Evolutionary conservation across 2,329 filamentous ascomycete species (phyloP).

Genomic region (Fusarium napiforme): DNA sequence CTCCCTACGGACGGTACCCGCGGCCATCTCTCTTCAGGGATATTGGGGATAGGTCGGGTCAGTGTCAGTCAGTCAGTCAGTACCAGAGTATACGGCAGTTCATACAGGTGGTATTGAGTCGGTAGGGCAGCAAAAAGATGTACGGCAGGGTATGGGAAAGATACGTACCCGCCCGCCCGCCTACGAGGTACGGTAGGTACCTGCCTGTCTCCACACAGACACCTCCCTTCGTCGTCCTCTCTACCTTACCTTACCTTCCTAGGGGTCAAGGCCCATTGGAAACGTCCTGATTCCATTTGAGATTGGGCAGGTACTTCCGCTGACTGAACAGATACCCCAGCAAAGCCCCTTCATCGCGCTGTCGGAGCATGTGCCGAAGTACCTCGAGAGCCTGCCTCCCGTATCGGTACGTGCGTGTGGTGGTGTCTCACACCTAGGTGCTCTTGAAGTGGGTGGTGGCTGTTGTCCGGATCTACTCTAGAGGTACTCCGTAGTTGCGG

Average conservation of each 20-base stretch:
- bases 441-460: conserved; percentile 7
- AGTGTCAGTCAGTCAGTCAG: background rate
- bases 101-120: background rate
- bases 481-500: background rate
- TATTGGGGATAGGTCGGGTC: background rate
- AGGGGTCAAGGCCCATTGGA: background rate
- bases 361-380: conserved; percentile 4
- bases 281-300: background rate
- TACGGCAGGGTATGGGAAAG: background rate
- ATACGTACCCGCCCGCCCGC: background rate
- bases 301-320: conserved; percentile 2
- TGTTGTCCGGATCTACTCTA: conserved; percentile 2
- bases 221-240: background rate
- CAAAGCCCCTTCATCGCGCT: background rate
- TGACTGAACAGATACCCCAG: background rate
- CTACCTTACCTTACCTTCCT: background rate
- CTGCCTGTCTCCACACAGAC: background rate
- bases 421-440: background rate
- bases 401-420: background rate
- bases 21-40: background rate
- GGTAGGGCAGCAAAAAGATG: conserved; percentile 1
- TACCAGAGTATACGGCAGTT: background rate
- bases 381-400: background rate
- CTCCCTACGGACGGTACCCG: background rate
- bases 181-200: background rate